Conservation (phyloP, 148 eudicot genomes). For the Beta vulgaris region DNA sequence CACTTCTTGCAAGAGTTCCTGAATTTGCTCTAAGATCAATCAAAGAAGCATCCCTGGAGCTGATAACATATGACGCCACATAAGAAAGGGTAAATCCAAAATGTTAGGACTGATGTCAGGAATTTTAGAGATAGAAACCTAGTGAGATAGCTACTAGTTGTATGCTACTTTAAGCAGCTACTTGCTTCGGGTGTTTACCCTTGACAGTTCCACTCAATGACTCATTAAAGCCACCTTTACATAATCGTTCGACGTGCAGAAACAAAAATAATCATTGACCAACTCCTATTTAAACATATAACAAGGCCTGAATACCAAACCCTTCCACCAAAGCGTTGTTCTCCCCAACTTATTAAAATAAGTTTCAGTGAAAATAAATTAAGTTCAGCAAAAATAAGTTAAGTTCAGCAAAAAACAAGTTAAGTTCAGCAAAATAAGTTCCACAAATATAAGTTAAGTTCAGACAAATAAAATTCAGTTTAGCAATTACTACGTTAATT, state of each 20-base stretch:
- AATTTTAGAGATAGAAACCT: background rate
- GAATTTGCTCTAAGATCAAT: slow-evolving; percentile 66
- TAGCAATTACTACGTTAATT: too few relatives aligned
- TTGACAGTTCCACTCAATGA: background rate
- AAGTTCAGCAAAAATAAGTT: too few relatives aligned
- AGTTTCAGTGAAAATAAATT: too few relatives aligned
- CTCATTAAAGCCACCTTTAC: background rate
- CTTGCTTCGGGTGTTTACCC: too few relatives aligned
- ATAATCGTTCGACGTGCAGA: background rate
- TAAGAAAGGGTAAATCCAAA: background rate
- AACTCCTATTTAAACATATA: background rate
- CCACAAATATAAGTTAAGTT: too few relatives aligned
- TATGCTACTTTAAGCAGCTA: too few relatives aligned
- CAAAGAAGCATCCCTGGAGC: slow-evolving; percentile 61
- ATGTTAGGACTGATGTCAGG: background rate
- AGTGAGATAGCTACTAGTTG: too few relatives aligned
- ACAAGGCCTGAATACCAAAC: background rate
- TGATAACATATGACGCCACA: slow-evolving; percentile 23
- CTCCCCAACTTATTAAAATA: too few relatives aligned
- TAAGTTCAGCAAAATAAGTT: too few relatives aligned
- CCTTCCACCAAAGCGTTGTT: too few relatives aligned
- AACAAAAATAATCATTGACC: background rate
- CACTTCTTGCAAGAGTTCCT: slow-evolving; percentile 57
- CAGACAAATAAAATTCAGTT: too few relatives aligned
- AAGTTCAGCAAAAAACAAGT: too few relatives aligned